Evolutionary conservation across 352 stramenopile species (phyloP).

Genomic region (Globisporangium cystogenes): DNA sequence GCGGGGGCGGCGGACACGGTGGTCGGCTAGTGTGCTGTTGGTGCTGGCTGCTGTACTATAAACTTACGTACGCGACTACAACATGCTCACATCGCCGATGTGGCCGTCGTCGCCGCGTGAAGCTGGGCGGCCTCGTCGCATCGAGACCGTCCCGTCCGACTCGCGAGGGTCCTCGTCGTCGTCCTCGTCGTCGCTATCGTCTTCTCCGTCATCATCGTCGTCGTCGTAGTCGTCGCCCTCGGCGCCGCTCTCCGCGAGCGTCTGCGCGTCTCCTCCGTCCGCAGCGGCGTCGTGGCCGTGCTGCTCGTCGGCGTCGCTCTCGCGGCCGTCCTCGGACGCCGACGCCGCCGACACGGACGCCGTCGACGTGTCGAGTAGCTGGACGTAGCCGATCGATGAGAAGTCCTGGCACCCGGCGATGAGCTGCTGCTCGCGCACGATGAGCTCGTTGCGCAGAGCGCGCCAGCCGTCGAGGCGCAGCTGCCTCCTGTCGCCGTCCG

Average conservation of each 20-base stretch:
- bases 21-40: not conserved
- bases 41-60: constrained; percentile 1
- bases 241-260: not conserved
- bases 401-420: constrained; percentile 27
- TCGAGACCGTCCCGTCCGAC: not conserved
- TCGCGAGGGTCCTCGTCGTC: not conserved
- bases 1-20: not conserved
- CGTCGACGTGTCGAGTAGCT: constrained; percentile 42
- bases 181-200: not conserved
- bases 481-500: not conserved
- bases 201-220: not conserved
- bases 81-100: not conserved
- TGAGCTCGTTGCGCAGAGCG: constrained; percentile 40
- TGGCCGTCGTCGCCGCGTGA: not conserved
- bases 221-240: not conserved
- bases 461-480: constrained; percentile 51
- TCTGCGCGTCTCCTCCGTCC: constrained; percentile 1
- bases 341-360: constrained; percentile 3
- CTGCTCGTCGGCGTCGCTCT: constrained; percentile 7
- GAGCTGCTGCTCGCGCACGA: constrained; percentile 46
- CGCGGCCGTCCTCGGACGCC: constrained; percentile 5
- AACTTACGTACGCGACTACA: not conserved
- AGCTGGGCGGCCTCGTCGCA: not conserved
- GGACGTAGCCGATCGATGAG: constrained; percentile 30
- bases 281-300: not conserved